A percentile compares a stretch with the other conserved stretches of the same genome.
These are phyloP conservation scores for Arabis hirsuta DNA, from an alignment of 345 rosid genomes.

Conservation along the genomic window DNA sequence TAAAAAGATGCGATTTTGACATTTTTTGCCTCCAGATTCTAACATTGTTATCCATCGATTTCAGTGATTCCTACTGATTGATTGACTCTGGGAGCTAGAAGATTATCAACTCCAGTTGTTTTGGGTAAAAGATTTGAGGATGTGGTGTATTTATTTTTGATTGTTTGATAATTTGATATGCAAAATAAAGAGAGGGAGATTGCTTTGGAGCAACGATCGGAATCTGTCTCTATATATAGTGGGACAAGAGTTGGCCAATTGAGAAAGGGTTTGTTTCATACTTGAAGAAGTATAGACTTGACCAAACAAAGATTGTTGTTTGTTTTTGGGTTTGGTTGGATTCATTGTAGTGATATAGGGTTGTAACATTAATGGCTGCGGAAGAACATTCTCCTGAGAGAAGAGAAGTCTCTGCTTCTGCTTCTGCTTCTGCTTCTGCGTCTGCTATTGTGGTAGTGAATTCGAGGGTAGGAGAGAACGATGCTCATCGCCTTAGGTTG, in stretches of 20 bases:
- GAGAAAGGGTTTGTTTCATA: constrained; percentile 26
- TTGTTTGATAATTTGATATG: constrained; percentile 40
- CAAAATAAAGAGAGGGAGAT: constrained; percentile 46
- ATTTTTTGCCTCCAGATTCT: constrained; percentile 24
- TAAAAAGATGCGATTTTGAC: constrained; percentile 32
- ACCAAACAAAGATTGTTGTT: constrained; percentile 27
- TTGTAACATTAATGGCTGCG: constrained; percentile 42
- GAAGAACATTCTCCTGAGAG: constrained; percentile 44
- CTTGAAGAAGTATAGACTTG: constrained; percentile 21
- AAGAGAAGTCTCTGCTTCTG: constrained; percentile 43
- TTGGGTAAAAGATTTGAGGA: background rate
- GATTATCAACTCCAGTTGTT: constrained; percentile 12
- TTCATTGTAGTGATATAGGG: constrained; percentile 34
- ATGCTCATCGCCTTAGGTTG: constrained; percentile 50
- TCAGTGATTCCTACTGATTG: constrained; percentile 15
- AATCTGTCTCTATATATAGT: constrained; percentile 42
- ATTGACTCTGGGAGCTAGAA: background rate
- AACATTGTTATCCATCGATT: constrained; percentile 17
- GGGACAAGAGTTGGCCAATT: constrained; percentile 41
- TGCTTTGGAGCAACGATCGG: constrained; percentile 44
- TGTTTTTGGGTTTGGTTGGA: constrained; percentile 41
- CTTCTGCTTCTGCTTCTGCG: constrained; percentile 1
- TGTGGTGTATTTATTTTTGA: constrained; percentile 34
- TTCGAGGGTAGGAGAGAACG: constrained; percentile 51
- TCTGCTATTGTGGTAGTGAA: constrained; percentile 33